Evolutionary conservation across 2,329 filamentous ascomycete species (phyloP).

Genomic region (Alternaria longipes): DNA sequence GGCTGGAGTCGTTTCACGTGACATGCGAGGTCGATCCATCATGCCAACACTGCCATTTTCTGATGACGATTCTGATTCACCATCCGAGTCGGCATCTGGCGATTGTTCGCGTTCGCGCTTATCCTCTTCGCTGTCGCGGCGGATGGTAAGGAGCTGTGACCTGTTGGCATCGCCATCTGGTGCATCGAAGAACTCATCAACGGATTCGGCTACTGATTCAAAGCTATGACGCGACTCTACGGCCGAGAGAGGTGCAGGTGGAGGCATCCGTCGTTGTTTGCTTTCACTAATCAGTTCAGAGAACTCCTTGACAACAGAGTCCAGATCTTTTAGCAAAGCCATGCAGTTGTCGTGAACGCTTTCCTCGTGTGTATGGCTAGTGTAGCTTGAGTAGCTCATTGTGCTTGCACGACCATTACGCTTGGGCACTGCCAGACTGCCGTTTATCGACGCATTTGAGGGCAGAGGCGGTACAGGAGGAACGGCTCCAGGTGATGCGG

Average conservation of each 20-base stretch:
- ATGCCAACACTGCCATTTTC: slow-evolving; percentile 61
- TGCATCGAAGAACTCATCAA: slow-evolving; percentile 95
- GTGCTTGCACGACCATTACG: slow-evolving; percentile 33
- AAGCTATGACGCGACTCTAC: slow-evolving; percentile 70
- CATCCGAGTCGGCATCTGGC: slow-evolving; percentile 55
- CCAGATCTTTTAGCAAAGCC: slow-evolving; percentile 83
- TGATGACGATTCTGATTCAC: slow-evolving; percentile 71
- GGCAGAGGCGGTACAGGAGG: slow-evolving; percentile 50
- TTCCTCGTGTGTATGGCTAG: slow-evolving; percentile 62
- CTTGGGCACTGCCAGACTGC: slow-evolving; percentile 50
- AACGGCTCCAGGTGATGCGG: slow-evolving; percentile 54
- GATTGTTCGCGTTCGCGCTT: slow-evolving; percentile 45
- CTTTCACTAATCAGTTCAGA: slow-evolving; percentile 78
- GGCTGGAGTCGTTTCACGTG: slow-evolving; percentile 51
- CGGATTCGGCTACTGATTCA: slow-evolving; percentile 73
- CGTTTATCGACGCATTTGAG: slow-evolving; percentile 37
- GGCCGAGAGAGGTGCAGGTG: slow-evolving; percentile 57
- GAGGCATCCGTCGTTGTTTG: slow-evolving; percentile 74
- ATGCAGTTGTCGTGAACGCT: slow-evolving; percentile 84
- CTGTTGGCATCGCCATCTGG: slow-evolving; percentile 62
- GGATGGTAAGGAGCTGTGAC: slow-evolving; percentile 78
- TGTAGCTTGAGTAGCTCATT: slow-evolving; percentile 59
- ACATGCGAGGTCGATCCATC: slow-evolving; percentile 48
- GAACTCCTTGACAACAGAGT: slow-evolving; percentile 84
- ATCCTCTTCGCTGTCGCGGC: slow-evolving; percentile 69